A percentile compares a stretch with the other conserved stretches of the same genome.
Conservation (phyloP, 305 asterid species). For the Solanum hybrid region DNA sequence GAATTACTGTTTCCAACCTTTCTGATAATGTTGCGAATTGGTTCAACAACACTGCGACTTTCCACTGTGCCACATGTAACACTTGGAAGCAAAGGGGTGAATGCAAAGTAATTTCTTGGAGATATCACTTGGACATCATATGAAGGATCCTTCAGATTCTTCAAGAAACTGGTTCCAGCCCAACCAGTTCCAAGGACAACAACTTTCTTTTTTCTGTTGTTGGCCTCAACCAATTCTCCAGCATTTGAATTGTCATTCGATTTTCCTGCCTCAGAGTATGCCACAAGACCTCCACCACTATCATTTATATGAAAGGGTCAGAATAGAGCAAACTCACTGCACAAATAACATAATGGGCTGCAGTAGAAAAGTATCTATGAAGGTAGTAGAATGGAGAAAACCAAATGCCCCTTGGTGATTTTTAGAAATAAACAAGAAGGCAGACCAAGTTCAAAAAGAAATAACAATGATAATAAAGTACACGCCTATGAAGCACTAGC, state of each 20-base stretch:
- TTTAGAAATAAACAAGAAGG: not conserved
- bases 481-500: not conserved
- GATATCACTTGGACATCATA: constrained; percentile 92
- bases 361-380: not conserved
- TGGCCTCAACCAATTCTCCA: constrained; percentile 30
- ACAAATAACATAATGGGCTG: not conserved
- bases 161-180: constrained; percentile 94
- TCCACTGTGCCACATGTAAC: constrained; percentile 96
- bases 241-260: constrained; percentile 22
- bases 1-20: constrained; percentile 33
- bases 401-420: not conserved
- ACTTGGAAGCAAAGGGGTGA: constrained; percentile 92
- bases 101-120: constrained; percentile 91
- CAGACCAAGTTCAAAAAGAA: not conserved
- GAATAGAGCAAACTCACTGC: not conserved
- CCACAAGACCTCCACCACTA: constrained; percentile 79
- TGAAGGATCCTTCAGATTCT: constrained; percentile 56
- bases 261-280: constrained; percentile 58
- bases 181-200: constrained; percentile 98
- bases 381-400: not conserved
- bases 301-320: constrained; percentile 7
- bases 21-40: constrained; percentile 81
- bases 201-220: constrained; percentile 53
- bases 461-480: not conserved
- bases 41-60: constrained; percentile 91